Percentiles rank a stretch among this genome's conserved stretches.
Evolutionary conservation across 768 basidiomycete species (phyloP).

Genomic region (Pholiota molesta): DNA sequence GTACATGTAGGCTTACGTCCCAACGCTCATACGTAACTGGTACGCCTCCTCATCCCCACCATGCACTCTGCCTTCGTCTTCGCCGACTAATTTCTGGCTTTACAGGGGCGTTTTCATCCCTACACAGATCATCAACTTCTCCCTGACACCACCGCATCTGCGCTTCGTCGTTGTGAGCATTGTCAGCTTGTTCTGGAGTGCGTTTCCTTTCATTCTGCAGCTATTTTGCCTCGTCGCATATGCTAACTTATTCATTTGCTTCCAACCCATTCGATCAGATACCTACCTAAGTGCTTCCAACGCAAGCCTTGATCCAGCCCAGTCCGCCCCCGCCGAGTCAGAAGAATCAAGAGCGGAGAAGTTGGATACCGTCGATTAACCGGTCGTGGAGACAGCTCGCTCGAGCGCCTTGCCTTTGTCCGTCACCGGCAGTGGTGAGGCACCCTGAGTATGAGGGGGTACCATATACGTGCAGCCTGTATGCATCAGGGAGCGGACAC

Average conservation of each 20-base stretch:
- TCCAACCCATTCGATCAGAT: background rate
- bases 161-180: constrained; percentile 76
- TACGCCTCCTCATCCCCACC: constrained; percentile 28
- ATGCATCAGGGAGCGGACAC: too few species aligned
- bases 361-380: background rate
- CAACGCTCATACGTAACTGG: constrained; percentile 81
- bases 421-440: too few species aligned
- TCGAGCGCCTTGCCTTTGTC: background rate
- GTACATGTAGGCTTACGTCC: constrained; percentile 59
- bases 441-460: too few species aligned
- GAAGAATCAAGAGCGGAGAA: background rate
- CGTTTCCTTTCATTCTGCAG: constrained; percentile 24
- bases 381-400: background rate
- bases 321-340: background rate
- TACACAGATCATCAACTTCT: constrained; percentile 79
- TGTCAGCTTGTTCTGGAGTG: constrained; percentile 85
- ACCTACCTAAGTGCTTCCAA: background rate
- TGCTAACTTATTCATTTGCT: background rate
- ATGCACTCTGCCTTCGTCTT: too few species aligned
- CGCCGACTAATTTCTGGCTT: background rate
- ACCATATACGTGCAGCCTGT: too few species aligned
- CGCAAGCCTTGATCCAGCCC: background rate
- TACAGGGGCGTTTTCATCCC: constrained; percentile 74
- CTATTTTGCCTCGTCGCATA: background rate
- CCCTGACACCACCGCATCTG: constrained; percentile 74